A percentile compares a stretch with the other conserved stretches of the same genome.
phyloP scores from a whole-genome alignment of 2,329 filamentous ascomycete genomes.

The Daldinia sp. region DNA sequence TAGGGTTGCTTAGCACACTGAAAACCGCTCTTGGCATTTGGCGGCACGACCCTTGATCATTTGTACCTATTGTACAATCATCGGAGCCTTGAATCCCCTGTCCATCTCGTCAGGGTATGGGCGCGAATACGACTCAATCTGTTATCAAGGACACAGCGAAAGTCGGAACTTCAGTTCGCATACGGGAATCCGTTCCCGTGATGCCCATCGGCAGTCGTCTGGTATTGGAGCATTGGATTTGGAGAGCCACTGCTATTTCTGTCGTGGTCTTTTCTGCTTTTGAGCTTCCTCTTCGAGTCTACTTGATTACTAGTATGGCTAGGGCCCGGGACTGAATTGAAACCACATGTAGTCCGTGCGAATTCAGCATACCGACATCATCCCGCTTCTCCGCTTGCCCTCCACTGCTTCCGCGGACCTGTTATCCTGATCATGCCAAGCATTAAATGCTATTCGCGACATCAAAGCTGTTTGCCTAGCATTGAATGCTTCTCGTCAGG shows the following conservation, averaged over 20 bases:
- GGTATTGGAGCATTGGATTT: slow-evolving; percentile 33
- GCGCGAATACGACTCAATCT: slow-evolving; percentile 38
- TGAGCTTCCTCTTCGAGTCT: slow-evolving; percentile 45
- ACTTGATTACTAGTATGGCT: slow-evolving; percentile 43
- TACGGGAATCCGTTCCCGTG: slow-evolving; percentile 38
- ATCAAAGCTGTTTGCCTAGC: slow-evolving; percentile 8
- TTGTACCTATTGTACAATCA: slow-evolving; percentile 27
- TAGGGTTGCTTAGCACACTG: slow-evolving; percentile 3
- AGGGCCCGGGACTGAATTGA: slow-evolving; percentile 21
- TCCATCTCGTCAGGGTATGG: slow-evolving; percentile 35
- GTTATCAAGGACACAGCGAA: slow-evolving; percentile 35
- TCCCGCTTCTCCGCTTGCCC: slow-evolving; percentile 38
- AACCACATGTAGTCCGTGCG: slow-evolving; percentile 17
- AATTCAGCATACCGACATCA: slow-evolving; percentile 29
- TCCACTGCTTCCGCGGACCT: slow-evolving; percentile 33
- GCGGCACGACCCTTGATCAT: slow-evolving; percentile 36
- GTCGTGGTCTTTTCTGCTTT: slow-evolving; percentile 22
- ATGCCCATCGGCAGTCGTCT: slow-evolving; percentile 41
- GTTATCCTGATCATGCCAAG: slow-evolving; percentile 32
- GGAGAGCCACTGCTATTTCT: slow-evolving; percentile 40
- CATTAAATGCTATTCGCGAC: slow-evolving; percentile 4
- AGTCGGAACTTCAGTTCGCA: slow-evolving; percentile 32
- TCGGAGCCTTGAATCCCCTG: slow-evolving; percentile 39
- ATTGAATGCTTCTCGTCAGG: not conserved
- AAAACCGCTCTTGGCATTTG: slow-evolving; percentile 19